Conservation (phyloP, 1,284 basidiomycete genomes). For the Vanrija humicola region DNA sequence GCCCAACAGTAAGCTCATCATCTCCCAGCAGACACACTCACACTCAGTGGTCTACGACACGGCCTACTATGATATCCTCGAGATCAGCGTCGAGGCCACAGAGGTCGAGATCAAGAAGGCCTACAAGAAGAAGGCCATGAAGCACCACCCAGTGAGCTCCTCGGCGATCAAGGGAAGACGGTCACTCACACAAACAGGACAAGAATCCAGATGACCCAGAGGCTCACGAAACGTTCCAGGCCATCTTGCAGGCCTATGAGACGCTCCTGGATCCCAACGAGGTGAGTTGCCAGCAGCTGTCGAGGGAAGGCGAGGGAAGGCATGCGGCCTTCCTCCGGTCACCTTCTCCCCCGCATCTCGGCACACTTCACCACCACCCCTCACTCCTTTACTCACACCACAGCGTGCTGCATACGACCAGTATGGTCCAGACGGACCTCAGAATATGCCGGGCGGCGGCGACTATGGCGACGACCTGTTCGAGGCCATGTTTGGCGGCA, state of each 20-base stretch:
- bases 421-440: slow-evolving; percentile 62
- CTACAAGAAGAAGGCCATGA: slow-evolving; percentile 84
- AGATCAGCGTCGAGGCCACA: slow-evolving; percentile 62
- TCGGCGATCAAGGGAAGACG: neutral
- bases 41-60: slow-evolving; percentile 42
- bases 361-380: too few relatives aligned
- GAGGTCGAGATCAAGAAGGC: slow-evolving; percentile 84
- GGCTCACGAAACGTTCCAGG: slow-evolving; percentile 72
- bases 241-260: slow-evolving; percentile 87
- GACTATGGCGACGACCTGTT: slow-evolving; percentile 56
- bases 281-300: slow-evolving; percentile 12
- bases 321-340: neutral
- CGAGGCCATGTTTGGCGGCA: slow-evolving; percentile 65
- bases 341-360: neutral
- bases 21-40: neutral
- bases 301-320: neutral
- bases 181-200: slow-evolving; percentile 21
- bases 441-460: slow-evolving; percentile 54
- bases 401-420: slow-evolving; percentile 75
- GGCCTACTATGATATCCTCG: slow-evolving; percentile 68
- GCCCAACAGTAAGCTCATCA: slow-evolving; percentile 1
- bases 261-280: slow-evolving; percentile 70
- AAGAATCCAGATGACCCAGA: slow-evolving; percentile 53
- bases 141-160: slow-evolving; percentile 72
- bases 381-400: neutral